Percentiles rank a stretch among this genome's conserved stretches.
These are phyloP conservation scores for Metschnikowia kunwiensis DNA, from an alignment of 805 yeast genomes.

Conservation along the genomic window DNA sequence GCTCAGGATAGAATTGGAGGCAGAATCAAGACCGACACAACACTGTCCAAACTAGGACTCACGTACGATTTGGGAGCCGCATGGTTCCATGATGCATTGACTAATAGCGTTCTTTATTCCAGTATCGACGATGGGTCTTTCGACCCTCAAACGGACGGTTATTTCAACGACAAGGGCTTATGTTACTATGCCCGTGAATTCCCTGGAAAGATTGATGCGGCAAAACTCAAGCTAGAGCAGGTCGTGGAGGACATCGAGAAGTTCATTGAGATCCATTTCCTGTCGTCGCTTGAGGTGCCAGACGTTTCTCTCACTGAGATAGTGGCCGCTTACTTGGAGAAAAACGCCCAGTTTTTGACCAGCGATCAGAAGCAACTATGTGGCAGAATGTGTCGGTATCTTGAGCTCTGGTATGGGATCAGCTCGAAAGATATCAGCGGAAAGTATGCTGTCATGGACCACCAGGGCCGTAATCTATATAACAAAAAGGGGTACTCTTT, in stretches of 20 bases:
- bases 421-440: conserved; percentile 66
- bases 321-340: conserved; percentile 44
- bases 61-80: conserved; percentile 75
- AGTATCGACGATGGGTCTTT: conserved; percentile 28
- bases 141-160: conserved; percentile 27
- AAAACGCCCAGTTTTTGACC: conserved; percentile 47
- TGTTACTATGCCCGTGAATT: conserved; percentile 25
- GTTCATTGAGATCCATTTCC: conserved; percentile 55
- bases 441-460: conserved; percentile 63
- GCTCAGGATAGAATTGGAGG: conserved; percentile 27
- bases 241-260: conserved; percentile 56
- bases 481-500: conserved; percentile 58
- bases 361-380: conserved; percentile 49
- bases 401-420: conserved; percentile 81
- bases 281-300: conserved; percentile 43
- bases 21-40: conserved; percentile 19
- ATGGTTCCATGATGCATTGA: conserved; percentile 84
- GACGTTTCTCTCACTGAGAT: conserved; percentile 56
- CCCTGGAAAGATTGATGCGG: conserved; percentile 33
- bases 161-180: conserved; percentile 47
- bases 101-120: conserved; percentile 60
- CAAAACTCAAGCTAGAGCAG: conserved; percentile 25
- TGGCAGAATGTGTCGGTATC: conserved; percentile 50
- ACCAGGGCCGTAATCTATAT: conserved; percentile 75
- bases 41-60: conserved; percentile 18